These are phyloP conservation scores for Strobilomyces echinocephalus DNA, from an alignment of 768 basidiomycete species.

Conservation along the genomic window DNA sequence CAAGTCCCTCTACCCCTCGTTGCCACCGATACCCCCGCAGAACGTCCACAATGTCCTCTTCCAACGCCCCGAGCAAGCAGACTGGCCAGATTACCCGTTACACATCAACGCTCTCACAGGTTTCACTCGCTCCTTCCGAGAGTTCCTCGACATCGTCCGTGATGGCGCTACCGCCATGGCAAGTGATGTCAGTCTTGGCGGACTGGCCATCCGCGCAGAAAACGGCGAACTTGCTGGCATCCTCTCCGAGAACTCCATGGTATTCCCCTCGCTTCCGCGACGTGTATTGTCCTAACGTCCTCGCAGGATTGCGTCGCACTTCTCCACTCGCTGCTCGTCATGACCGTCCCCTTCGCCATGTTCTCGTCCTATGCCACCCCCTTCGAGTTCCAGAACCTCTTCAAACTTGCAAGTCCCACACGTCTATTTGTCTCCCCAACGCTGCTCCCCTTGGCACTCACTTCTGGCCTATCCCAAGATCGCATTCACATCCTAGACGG, in stretches of 20 bases:
- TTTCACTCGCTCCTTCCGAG: constrained; percentile 38
- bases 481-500: constrained; percentile 50
- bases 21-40: constrained; percentile 43
- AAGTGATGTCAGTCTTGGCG: constrained; percentile 43
- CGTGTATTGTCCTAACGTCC: not conserved
- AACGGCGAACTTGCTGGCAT: constrained; percentile 62
- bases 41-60: constrained; percentile 57
- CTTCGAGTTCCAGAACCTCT: constrained; percentile 49
- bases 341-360: constrained; percentile 49
- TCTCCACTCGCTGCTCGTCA: constrained; percentile 43
- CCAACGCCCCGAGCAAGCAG: constrained; percentile 47
- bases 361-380: constrained; percentile 53
- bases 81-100: constrained; percentile 52
- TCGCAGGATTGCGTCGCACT: constrained; percentile 52
- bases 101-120: constrained; percentile 56
- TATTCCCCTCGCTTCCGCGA: constrained; percentile 21
- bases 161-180: constrained; percentile 56
- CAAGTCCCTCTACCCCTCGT: constrained; percentile 52
- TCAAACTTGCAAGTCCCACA: constrained; percentile 46
- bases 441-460: constrained; percentile 39
- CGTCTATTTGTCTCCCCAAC: constrained; percentile 49
- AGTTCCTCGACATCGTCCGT: constrained; percentile 48
- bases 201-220: constrained; percentile 46
- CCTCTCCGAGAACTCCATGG: constrained; percentile 64
- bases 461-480: constrained; percentile 35